Percentiles rank a stretch among this genome's conserved stretches.
Evolutionary conservation across 768 basidiomycete genomes (phyloP).

Genomic region (Rhodosporidiobolus sp.): DNA sequence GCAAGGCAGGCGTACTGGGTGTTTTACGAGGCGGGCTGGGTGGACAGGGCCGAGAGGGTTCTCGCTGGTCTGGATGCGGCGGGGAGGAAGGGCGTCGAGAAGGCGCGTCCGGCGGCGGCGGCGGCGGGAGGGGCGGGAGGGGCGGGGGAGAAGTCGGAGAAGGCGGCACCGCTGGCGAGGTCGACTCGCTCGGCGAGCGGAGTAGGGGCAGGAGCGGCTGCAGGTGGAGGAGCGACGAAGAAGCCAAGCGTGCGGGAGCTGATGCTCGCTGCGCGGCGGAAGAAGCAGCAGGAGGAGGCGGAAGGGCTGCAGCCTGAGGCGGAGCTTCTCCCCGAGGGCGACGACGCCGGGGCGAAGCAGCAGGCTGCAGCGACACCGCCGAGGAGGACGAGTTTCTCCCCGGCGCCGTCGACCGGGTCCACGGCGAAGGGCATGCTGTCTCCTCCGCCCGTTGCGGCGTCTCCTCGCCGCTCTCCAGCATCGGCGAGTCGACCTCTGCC

Average conservation of each 20-base stretch:
- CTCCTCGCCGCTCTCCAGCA: too few species aligned
- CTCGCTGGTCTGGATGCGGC: constrained; percentile 64
- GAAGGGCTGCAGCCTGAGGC: not conserved
- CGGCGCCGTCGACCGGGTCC: too few species aligned
- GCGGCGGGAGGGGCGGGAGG: not conserved
- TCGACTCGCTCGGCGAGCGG: not conserved
- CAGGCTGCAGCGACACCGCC: too few species aligned
- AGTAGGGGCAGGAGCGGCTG: not conserved
- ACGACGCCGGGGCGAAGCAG: too few species aligned
- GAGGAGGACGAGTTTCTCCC: too few species aligned
- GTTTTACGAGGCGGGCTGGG: constrained; percentile 64
- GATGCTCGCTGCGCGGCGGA: constrained; percentile 23
- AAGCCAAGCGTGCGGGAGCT: constrained; percentile 26
- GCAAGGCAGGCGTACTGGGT: constrained; percentile 75
- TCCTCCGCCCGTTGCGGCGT: too few species aligned
- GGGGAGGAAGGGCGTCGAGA: constrained; percentile 79
- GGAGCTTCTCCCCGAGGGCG: not conserved
- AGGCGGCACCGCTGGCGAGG: not conserved
- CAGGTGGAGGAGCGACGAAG: constrained; percentile 5
- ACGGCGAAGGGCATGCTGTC: too few species aligned
- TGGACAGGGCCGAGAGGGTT: constrained; percentile 62
- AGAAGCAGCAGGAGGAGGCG: constrained; percentile 8
- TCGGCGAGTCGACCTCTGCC: too few species aligned
- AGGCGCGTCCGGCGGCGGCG: constrained; percentile 48
- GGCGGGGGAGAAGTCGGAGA: not conserved